phyloP scores from a whole-genome alignment of 345 rosid genomes.

The Ricinus communis region DNA sequence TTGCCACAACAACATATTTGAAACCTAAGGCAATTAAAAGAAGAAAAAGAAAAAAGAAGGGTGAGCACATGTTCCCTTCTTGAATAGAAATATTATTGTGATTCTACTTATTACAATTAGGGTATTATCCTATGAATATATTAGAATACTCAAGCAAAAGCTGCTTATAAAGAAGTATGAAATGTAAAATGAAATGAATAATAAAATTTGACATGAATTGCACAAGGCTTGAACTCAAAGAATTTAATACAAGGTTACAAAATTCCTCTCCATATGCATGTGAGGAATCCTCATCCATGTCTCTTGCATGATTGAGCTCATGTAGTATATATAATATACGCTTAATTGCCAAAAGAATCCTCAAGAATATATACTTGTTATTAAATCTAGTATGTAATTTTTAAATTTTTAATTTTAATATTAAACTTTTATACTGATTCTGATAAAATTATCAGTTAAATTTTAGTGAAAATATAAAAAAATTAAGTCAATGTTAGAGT shows the following conservation, averaged over 20 bases:
- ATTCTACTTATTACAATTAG: background rate
- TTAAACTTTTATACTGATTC: no score
- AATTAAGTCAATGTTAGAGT: no score
- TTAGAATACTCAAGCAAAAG: no score
- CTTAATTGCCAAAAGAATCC: no score
- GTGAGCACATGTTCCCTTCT: slow-evolving; percentile 28
- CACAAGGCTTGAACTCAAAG: background rate
- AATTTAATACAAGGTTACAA: background rate
- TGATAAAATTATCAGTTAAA: no score
- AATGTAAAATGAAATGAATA: no score
- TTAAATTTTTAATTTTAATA: no score
- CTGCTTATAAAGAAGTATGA: no score
- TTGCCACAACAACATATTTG: slow-evolving; percentile 23
- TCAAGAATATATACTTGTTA: no score
- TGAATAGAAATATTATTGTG: slow-evolving; percentile 9
- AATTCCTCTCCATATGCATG: background rate
- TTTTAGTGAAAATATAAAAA: no score
- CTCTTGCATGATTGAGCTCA: background rate
- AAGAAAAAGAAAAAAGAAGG: background rate
- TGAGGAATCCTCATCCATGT: background rate
- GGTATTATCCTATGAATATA: background rate
- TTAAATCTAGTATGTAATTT: no score
- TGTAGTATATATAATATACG: no score
- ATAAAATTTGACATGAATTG: background rate
- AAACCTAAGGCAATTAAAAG: background rate